Evolutionary conservation across 208 protist genomes (phyloP), one percentile per base, ranked within the genome.

Genomic region (Crithidia expoeki): DNA sequence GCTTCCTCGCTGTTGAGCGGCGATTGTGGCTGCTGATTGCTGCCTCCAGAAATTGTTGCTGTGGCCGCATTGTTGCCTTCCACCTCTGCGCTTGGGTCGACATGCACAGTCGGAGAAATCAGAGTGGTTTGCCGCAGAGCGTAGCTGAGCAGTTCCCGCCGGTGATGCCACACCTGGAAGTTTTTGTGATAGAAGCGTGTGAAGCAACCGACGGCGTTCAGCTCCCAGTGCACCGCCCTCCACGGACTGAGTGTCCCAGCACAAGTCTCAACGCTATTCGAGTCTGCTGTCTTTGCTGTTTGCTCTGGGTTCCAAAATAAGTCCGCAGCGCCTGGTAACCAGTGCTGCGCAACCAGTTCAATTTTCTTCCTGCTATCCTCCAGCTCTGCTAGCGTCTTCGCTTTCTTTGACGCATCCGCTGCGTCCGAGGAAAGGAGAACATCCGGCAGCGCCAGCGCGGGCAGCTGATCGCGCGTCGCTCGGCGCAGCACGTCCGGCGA

Each of bases 151-250:
- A 93, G 63, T 58, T 88, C 83, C 47, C 68, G 64, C 14, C 90
- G 85, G 58, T 95, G 90, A 49, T 95, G 85, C 90, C 90, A 95
- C 32, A 92, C 80, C 65, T 95, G 90, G 63, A 93, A 95, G 67
- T 93, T 93, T 62, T 95, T 95, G 42, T 79, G 76, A 64, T 85
- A 81, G 27, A 80, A 47, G 14, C 68, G 67, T 9, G 70, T 79
- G 59, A 93, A 85, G 52, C 72, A 70, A 9, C 56, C 71, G 21
- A 81, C 67, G 1, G 74, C 67, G 4, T 44, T 33, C 33, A 95
- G 67, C 68, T 95, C 87, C 88, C 90, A 95, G 12, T n/a, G 65
- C 42, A 93, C 82, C 7, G 80, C 87, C n/a, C 79, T 61, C 85
- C 87, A 93, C 49, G 89, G 51, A 21, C 74, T 79, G 34, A 69